These are phyloP conservation scores for Tricholoma hemisulphureum DNA, from an alignment of 768 basidiomycete genomes.

Conservation along the genomic window DNA sequence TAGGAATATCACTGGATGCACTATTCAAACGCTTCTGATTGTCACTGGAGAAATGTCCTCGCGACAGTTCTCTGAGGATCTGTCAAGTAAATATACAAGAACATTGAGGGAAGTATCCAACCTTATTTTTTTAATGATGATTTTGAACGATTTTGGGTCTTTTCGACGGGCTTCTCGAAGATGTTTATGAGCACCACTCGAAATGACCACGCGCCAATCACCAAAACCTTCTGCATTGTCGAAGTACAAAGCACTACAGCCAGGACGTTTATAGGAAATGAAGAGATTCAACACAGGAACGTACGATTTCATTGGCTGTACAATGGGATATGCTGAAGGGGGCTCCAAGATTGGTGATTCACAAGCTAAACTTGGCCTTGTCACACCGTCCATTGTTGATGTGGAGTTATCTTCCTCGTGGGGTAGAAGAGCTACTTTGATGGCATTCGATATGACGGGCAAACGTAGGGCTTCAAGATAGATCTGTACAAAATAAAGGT, in stretches of 20 bases:
- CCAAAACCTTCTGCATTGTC: constrained; percentile 60
- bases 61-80: constrained; percentile 57
- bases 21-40: constrained; percentile 63
- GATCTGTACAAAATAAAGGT: too few species aligned
- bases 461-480: too few species aligned
- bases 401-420: too few species aligned
- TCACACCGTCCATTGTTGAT: too few species aligned
- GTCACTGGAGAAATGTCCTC: constrained; percentile 65
- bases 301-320: too few species aligned
- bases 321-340: too few species aligned
- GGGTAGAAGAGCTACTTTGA: too few species aligned
- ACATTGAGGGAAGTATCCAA: constrained; percentile 21
- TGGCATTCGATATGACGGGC: too few species aligned
- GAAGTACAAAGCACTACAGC: constrained; percentile 59
- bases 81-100: background rate
- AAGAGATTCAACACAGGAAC: too few species aligned
- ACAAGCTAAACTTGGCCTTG: too few species aligned
- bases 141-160: constrained; percentile 47
- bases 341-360: too few species aligned
- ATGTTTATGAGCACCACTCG: constrained; percentile 46
- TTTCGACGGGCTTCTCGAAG: constrained; percentile 46
- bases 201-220: constrained; percentile 59
- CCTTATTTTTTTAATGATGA: constrained; percentile 70
- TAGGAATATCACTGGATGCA: constrained; percentile 43
- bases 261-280: too few species aligned